These are phyloP conservation scores for Podospora pseudocomata DNA, from an alignment of 495 filamentous ascomycete genomes.

Conservation along the genomic window DNA sequence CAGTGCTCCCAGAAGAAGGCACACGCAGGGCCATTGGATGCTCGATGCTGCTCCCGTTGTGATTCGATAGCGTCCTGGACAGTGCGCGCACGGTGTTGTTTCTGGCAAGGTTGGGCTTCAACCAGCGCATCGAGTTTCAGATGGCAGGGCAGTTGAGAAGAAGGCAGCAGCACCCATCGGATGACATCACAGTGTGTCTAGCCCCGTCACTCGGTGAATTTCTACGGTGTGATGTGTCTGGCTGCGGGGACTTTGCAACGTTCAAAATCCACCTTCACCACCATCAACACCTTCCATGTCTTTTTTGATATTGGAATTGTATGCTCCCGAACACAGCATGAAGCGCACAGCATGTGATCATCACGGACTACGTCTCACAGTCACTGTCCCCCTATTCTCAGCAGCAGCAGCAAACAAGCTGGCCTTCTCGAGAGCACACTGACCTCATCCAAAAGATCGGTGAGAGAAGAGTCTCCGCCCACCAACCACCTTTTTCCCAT, in stretches of 20 bases:
- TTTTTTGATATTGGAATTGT: background rate
- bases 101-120: background rate
- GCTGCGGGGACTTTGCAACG: background rate
- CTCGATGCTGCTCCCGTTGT: background rate
- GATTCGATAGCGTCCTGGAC: conserved; percentile 5
- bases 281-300: background rate
- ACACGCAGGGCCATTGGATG: background rate
- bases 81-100: conserved; percentile 5
- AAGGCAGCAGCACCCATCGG: conserved; percentile 1
- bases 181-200: conserved; percentile 10
- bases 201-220: background rate
- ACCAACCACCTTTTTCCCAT: background rate
- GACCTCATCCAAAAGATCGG: background rate
- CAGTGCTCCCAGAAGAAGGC: background rate
- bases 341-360: background rate
- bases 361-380: background rate
- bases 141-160: background rate
- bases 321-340: background rate
- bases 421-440: background rate
- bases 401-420: background rate
- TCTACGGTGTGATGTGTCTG: conserved; percentile 4
- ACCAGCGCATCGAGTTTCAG: background rate
- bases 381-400: background rate
- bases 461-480: background rate
- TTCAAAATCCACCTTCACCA: background rate